phyloP scores from a whole-genome alignment of 257 asterid species.

The Solanum clarkiae region DNA sequence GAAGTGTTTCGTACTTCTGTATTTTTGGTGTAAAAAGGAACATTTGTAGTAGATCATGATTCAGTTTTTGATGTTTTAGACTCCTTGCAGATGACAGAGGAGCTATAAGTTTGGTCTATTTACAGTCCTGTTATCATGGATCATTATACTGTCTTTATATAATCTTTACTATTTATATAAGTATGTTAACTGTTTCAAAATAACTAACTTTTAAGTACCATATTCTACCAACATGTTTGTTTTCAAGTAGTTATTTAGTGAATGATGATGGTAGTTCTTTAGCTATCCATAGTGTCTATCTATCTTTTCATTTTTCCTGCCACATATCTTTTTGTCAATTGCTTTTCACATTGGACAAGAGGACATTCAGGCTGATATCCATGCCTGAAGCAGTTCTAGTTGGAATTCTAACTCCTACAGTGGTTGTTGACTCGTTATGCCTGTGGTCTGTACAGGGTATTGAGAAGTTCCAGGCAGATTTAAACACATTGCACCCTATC shows the following conservation, averaged over 20 bases:
- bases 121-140: not conserved
- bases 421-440: not conserved
- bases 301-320: not conserved
- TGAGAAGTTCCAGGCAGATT: constrained; percentile 57
- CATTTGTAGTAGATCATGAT: not conserved
- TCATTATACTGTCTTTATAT: not conserved
- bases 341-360: not conserved
- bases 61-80: not conserved
- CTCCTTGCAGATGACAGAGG: not conserved
- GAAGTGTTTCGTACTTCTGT: not conserved
- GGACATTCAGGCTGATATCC: not conserved
- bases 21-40: not conserved
- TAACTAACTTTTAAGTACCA: not conserved
- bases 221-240: not conserved
- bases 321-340: not conserved
- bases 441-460: constrained; percentile 44
- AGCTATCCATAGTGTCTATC: not conserved
- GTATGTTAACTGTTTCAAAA: not conserved
- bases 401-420: not conserved
- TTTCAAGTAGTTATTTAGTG: not conserved
- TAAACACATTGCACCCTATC: constrained; percentile 67
- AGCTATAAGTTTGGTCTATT: not conserved
- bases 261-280: not conserved
- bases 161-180: not conserved
- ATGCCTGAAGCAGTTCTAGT: not conserved